These are phyloP conservation scores for Pseudopediastrum boryanum DNA, from an alignment of 139 green algal species.

Conservation along the genomic window DNA sequence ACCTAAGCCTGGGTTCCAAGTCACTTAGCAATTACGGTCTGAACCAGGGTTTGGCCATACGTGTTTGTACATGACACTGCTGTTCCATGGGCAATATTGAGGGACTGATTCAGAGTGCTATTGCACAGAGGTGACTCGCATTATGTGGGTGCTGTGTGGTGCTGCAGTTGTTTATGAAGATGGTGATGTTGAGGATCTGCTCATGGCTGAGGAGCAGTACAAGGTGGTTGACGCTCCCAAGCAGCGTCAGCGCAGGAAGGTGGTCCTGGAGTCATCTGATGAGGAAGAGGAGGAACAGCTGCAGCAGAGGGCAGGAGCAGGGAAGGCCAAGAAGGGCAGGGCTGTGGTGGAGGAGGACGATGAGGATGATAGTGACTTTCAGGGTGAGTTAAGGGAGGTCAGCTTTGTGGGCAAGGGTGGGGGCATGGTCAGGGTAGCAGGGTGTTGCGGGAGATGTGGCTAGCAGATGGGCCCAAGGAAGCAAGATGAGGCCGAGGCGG, in stretches of 20 bases:
- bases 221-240: no score
- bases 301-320: slow-evolving; percentile 21
- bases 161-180: slow-evolving; percentile 74
- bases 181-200: slow-evolving; percentile 75
- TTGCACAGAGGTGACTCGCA: no score
- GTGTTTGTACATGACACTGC: no score
- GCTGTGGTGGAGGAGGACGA: slow-evolving; percentile 33
- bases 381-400: slow-evolving; percentile 3
- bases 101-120: no score
- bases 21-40: no score
- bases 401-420: background rate
- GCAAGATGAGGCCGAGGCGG: no score
- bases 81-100: no score
- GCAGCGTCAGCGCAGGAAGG: background rate
- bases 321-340: background rate
- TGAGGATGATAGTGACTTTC: slow-evolving; percentile 21
- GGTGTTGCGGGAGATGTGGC: background rate
- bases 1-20: no score
- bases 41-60: no score
- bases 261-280: background rate
- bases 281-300: background rate
- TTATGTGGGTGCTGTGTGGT: background rate
- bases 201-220: slow-evolving; percentile 54
- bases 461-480: no score
- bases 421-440: background rate